phyloP scores from a whole-genome alignment of 164 flowering plant species.

The Magnolia sinica region DNA sequence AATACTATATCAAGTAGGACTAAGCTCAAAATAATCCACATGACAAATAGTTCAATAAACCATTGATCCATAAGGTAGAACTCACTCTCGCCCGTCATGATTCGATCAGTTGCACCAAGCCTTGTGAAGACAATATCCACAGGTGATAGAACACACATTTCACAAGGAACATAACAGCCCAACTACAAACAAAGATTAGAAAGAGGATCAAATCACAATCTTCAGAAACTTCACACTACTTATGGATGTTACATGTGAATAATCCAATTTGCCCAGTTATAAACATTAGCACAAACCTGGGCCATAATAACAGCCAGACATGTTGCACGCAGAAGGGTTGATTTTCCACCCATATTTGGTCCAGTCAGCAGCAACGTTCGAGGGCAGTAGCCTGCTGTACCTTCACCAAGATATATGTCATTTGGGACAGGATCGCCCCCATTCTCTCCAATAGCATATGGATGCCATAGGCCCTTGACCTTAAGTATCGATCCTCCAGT shows the following conservation, averaged over 20 bases:
- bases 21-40: background rate
- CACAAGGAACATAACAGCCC: conserved; percentile 88
- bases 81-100: conserved; percentile 98
- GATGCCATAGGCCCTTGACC: conserved; percentile 89
- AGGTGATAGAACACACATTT: conserved; percentile 64
- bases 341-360: conserved; percentile 99
- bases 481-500: conserved; percentile 51
- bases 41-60: background rate
- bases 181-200: conserved; percentile 47
- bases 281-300: conserved; percentile 53
- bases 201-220: background rate
- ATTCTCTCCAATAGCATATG: conserved; percentile 71
- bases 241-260: background rate
- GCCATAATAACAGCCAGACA: conserved; percentile 86
- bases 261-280: background rate
- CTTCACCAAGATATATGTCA: conserved; percentile 75
- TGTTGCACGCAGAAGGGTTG: conserved; percentile 92
- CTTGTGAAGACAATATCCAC: conserved; percentile 87
- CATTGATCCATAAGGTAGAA: conserved; percentile 9
- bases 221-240: background rate
- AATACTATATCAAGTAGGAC: background rate
- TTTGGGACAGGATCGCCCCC: conserved; percentile 73
- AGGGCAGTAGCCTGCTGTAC: conserved; percentile 45
- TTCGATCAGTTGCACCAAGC: conserved; percentile 94
- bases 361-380: conserved; percentile 80